A percentile compares a stretch with the other conserved stretches of the same genome.
Conservation (phyloP, 495 filamentous ascomycete species). For the Daldinia concentrica region DNA sequence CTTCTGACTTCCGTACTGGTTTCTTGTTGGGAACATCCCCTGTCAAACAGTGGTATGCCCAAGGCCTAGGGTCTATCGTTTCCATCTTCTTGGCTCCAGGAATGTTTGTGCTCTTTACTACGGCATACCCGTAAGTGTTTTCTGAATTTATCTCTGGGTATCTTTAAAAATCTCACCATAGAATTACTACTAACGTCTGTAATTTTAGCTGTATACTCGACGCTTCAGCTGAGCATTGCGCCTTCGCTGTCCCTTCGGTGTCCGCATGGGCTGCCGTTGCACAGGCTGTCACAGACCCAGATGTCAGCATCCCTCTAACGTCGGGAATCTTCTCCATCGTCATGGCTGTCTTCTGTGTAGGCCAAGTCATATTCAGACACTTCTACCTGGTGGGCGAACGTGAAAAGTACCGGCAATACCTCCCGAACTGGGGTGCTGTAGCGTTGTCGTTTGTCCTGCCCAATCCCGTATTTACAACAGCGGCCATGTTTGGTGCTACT, state of each 20-base stretch:
- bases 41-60: conserved; percentile 70
- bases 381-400: conserved; percentile 63
- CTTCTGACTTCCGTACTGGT: conserved; percentile 69
- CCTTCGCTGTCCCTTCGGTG: conserved; percentile 69
- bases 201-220: conserved; percentile 60
- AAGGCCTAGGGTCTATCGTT: conserved; percentile 67
- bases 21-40: conserved; percentile 71
- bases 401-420: conserved; percentile 66
- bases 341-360: conserved; percentile 60
- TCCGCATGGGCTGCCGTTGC: conserved; percentile 72
- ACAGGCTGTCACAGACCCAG: conserved; percentile 68
- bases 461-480: conserved; percentile 63
- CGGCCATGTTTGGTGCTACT: conserved; percentile 67
- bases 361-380: conserved; percentile 66
- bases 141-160: background rate
- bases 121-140: conserved; percentile 62
- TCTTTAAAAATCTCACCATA: background rate
- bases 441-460: conserved; percentile 71
- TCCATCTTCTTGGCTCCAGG: conserved; percentile 70
- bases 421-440: conserved; percentile 75
- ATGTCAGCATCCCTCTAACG: conserved; percentile 63
- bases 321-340: conserved; percentile 67
- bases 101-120: conserved; percentile 71
- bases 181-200: background rate
- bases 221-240: conserved; percentile 52